These are phyloP conservation scores for Crucibulum laeve DNA, from an alignment of 768 basidiomycete species.

Conservation along the genomic window DNA sequence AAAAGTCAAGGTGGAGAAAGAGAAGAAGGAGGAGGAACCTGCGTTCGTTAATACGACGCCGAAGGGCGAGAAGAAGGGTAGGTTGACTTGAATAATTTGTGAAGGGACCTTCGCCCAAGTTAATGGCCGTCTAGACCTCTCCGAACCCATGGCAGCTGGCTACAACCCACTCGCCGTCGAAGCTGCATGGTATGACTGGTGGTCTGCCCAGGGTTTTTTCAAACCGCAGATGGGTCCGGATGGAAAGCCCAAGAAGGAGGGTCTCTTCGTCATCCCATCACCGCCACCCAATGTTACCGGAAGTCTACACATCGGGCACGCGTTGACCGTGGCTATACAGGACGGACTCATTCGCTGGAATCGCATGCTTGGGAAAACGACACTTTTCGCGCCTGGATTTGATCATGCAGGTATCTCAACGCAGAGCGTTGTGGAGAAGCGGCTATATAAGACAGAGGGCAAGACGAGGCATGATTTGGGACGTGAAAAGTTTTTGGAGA, in stretches of 20 bases:
- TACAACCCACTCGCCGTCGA: slow-evolving; percentile 97
- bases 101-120: not conserved
- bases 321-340: slow-evolving; percentile 86
- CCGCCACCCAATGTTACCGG: slow-evolving; percentile 99
- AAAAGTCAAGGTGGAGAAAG: slow-evolving; percentile 72
- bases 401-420: slow-evolving; percentile 99
- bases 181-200: slow-evolving; percentile 98
- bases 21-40: slow-evolving; percentile 60
- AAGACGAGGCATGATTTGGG: slow-evolving; percentile 92
- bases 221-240: slow-evolving; percentile 61
- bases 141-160: slow-evolving; percentile 82
- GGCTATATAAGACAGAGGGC: slow-evolving; percentile 78
- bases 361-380: slow-evolving; percentile 92
- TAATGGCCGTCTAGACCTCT: slow-evolving; percentile 53
- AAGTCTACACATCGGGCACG: slow-evolving; percentile 92
- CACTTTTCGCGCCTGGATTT: slow-evolving; percentile 89
- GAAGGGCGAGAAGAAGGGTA: slow-evolving; percentile 92
- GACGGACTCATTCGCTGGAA: slow-evolving; percentile 92
- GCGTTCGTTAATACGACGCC: slow-evolving; percentile 89
- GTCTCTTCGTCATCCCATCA: slow-evolving; percentile 77
- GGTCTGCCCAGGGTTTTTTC: slow-evolving; percentile 89
- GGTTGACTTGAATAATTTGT: slow-evolving; percentile 8
- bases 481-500: slow-evolving; percentile 84
- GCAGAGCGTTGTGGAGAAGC: slow-evolving; percentile 94
- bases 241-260: slow-evolving; percentile 57